Evolutionary conservation across 2,329 filamentous ascomycete genomes (phyloP).

Genomic region (Drechslerella dactyloides): DNA sequence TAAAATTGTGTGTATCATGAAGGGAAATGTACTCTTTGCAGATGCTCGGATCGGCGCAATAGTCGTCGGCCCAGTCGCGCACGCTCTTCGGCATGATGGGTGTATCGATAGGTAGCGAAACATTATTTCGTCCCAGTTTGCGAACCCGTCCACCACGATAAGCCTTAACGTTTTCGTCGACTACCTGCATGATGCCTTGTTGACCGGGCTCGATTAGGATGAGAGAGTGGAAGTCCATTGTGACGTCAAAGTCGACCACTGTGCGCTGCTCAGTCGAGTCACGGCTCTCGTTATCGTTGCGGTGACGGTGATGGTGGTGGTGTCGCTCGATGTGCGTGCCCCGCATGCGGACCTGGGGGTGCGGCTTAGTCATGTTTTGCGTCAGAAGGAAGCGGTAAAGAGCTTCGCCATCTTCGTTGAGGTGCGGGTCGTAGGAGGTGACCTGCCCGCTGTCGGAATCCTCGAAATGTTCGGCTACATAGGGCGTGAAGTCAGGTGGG

Average conservation of each 20-base stretch:
- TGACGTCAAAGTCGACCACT: slow-evolving; percentile 68
- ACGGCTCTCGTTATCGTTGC: slow-evolving; percentile 56
- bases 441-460: slow-evolving; percentile 34
- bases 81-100: slow-evolving; percentile 59
- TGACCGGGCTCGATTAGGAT: slow-evolving; percentile 61
- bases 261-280: slow-evolving; percentile 61
- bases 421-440: slow-evolving; percentile 53
- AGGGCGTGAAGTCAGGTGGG: slow-evolving; percentile 41
- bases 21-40: slow-evolving; percentile 61
- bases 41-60: slow-evolving; percentile 65
- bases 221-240: slow-evolving; percentile 67
- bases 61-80: slow-evolving; percentile 72
- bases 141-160: slow-evolving; percentile 70
- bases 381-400: slow-evolving; percentile 53
- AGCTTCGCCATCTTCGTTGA: slow-evolving; percentile 55
- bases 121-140: slow-evolving; percentile 60
- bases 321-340: slow-evolving; percentile 56
- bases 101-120: slow-evolving; percentile 54
- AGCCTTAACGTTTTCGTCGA: slow-evolving; percentile 67
- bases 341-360: slow-evolving; percentile 53
- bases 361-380: slow-evolving; percentile 49
- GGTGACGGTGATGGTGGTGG: slow-evolving; percentile 41
- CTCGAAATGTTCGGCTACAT: slow-evolving; percentile 36
- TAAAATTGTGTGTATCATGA: slow-evolving; percentile 52
- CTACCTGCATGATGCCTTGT: slow-evolving; percentile 63